A percentile compares a stretch with the other conserved stretches of the same genome.
phyloP scores from a whole-genome alignment of 2,329 filamentous ascomycete genomes.

The Elsinoe arachidis region DNA sequence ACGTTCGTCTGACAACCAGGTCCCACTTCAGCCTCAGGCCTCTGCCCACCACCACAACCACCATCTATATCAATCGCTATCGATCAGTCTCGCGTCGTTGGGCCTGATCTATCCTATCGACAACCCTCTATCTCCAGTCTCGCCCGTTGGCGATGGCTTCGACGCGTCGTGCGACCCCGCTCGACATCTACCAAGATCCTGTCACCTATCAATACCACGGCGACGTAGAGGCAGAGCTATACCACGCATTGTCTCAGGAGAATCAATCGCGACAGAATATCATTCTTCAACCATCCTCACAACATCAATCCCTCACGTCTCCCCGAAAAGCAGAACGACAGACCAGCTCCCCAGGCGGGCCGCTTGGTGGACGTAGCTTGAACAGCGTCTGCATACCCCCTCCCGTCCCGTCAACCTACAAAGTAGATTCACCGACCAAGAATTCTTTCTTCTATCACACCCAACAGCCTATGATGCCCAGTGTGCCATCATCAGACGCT shows the following conservation, averaged over 20 bases:
- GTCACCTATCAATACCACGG: constrained; percentile 30
- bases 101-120: constrained; percentile 7
- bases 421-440: constrained; percentile 62
- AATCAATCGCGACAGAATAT: constrained; percentile 51
- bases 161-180: constrained; percentile 46
- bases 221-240: constrained; percentile 45
- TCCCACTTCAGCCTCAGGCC: neutral
- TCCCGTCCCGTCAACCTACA: constrained; percentile 45
- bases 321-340: constrained; percentile 55
- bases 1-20: neutral
- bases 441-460: constrained; percentile 33
- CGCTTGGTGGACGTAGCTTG: constrained; percentile 54
- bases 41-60: neutral
- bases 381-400: constrained; percentile 61
- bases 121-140: constrained; percentile 8
- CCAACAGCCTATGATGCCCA: constrained; percentile 27
- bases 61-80: neutral
- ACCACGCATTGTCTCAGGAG: constrained; percentile 37
- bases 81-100: constrained; percentile 6
- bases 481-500: constrained; percentile 51
- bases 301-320: constrained; percentile 52
- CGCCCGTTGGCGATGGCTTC: constrained; percentile 36
- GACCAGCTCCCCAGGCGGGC: constrained; percentile 52
- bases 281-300: constrained; percentile 53
- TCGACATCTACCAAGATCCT: constrained; percentile 53